Evolutionary conservation across 192 early-diverging fungal species (phyloP), one percentile per base, ranked within the genome.

Genomic region (Dissophora globulifera): DNA sequence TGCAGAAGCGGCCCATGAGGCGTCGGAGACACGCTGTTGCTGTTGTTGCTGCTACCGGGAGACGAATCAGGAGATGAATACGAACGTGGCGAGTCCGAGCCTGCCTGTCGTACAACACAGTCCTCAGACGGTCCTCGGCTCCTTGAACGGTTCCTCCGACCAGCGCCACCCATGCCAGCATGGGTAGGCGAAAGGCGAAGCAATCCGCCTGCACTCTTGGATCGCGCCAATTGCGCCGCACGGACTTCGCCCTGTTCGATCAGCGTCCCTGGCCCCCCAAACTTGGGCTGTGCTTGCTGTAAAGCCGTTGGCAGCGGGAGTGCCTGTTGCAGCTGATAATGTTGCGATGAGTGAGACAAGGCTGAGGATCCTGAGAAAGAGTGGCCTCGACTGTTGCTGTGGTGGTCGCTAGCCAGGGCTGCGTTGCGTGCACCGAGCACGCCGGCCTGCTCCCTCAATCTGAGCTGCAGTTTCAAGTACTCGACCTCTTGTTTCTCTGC

Each of bases 401-500:
- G 29, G 55, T 41, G 50, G 51, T 41, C 13, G 49, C 29, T 51
- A 13, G 40, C 13, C 13, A 38, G 15, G 23, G 23, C 45, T 17
- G 29, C 33, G 4, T 30, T 30, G 10, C 67, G 19, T 31, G 72
- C 8, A n/a, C 72, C 72, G 9, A 67, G 40, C n/a, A 76, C 52
- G 26, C 72, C 72, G 15, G 72, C 72, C 49, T 76, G 72, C 26
- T 76, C 72, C 16, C 72, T 56, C 52, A 67, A 48, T 38, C 46
- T 66, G 11, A 76, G 62, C 31, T 76, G 72, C 33, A 47, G 32
- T 38, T 67, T 76, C 64, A 76, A 57, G 25, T 62, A 49, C 23
- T 76, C 72, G 31, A 76, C 46, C 29, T 76, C 72, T 62, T 76
- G 72, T 30, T 67, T 66, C 52, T 76, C 72, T 31, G 64, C 72